Conservation (phyloP, 129 eudicot genomes). For the Arctium lappa region DNA sequence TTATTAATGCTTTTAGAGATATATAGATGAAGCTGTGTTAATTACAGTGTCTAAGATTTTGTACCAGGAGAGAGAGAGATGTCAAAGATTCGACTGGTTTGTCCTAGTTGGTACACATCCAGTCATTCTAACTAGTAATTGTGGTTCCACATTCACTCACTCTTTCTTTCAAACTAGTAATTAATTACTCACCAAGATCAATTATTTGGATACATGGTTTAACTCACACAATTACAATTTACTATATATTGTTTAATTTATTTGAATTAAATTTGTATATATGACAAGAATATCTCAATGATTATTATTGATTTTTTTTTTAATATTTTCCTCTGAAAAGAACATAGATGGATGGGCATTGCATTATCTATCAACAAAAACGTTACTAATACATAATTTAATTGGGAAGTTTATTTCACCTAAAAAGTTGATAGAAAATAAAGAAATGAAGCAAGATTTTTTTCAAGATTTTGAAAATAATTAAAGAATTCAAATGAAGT, state of each 20-base stretch:
- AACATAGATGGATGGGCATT: conserved; percentile 2
- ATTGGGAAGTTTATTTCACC: not conserved
- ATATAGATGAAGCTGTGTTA: conserved; percentile 20
- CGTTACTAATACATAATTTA: not conserved
- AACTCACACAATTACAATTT: too few species aligned
- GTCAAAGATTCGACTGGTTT: conserved; percentile 6
- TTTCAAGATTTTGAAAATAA: conserved; percentile 8
- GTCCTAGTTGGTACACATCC: conserved; percentile 11
- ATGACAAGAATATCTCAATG: too few species aligned
- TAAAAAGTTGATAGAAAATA: conserved; percentile 4
- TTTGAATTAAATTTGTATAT: too few species aligned
- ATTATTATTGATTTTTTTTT: too few species aligned
- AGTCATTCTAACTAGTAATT: not conserved
- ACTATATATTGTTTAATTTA: too few species aligned
- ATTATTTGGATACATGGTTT: too few species aligned
- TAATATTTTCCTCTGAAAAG: not conserved
- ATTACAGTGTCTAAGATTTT: conserved; percentile 32
- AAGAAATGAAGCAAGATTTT: not conserved
- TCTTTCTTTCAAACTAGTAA: not conserved
- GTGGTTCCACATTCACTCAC: not conserved
- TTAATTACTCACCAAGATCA: too few species aligned
- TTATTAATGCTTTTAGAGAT: conserved; percentile 13
- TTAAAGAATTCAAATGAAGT: not conserved
- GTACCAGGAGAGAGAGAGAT: conserved; percentile 30
- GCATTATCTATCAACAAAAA: conserved; percentile 7